Conservation (phyloP, 768 basidiomycete genomes). For the Suillus cothurnatus region DNA sequence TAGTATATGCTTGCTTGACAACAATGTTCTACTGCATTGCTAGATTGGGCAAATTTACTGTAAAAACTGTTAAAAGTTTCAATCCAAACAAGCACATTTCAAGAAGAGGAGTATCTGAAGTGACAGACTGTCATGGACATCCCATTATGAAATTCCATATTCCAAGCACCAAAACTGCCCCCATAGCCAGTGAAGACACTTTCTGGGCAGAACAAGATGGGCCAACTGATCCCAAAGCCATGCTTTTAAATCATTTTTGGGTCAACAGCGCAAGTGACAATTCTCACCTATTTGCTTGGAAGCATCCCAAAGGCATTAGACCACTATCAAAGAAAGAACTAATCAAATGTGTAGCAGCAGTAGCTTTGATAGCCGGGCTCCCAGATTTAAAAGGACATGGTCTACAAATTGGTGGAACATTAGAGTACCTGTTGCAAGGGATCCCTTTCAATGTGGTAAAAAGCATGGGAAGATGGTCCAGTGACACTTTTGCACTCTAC, state of each 20-base stretch:
- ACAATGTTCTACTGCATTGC: conserved; percentile 39
- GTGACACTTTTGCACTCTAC: conserved; percentile 32
- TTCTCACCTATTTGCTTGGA: conserved; percentile 34
- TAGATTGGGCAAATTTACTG: conserved; percentile 41
- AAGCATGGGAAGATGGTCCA: conserved; percentile 35
- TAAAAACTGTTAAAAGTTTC: conserved; percentile 35
- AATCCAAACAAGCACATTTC: conserved; percentile 33
- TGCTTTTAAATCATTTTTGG: conserved; percentile 28
- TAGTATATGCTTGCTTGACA: conserved; percentile 39
- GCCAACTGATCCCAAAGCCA: conserved; percentile 22
- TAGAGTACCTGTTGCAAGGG: conserved; percentile 29
- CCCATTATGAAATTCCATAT: conserved; percentile 24
- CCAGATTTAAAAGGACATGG: conserved; percentile 27
- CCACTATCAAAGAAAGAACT: conserved; percentile 32
- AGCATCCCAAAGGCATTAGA: conserved; percentile 2
- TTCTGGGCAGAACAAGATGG: conserved; percentile 21
- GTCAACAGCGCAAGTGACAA: not conserved
- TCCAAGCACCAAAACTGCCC: conserved; percentile 13
- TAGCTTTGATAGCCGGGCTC: accelerated
- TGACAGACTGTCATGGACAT: conserved; percentile 25
- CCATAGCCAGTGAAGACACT: not conserved
- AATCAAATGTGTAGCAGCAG: conserved; percentile 17
- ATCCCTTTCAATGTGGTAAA: conserved; percentile 36
- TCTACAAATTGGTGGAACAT: conserved; percentile 31
- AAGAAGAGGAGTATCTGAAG: conserved; percentile 5